Evolutionary conservation across 768 basidiomycete genomes (phyloP).

Genomic region (Boletus rubescentipes): DNA sequence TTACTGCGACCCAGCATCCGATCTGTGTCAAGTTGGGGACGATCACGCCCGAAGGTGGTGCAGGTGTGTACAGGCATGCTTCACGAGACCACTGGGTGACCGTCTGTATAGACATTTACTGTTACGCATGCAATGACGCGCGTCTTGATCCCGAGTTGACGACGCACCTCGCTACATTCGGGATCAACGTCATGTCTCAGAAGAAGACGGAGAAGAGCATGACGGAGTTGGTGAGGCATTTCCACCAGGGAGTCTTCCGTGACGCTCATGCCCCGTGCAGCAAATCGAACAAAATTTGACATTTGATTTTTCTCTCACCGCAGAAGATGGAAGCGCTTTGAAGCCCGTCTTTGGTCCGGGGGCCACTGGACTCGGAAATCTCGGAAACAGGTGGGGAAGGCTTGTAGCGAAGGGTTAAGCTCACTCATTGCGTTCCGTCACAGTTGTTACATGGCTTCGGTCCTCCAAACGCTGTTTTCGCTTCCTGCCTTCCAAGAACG

Average conservation of each 20-base stretch:
- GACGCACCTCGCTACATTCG: constrained; percentile 74
- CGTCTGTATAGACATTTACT: constrained; percentile 72
- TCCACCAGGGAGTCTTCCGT: too few species aligned
- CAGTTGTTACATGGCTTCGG: constrained; percentile 97
- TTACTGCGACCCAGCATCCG: constrained; percentile 64
- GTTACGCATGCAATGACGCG: constrained; percentile 87
- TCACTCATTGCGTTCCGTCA: constrained; percentile 1
- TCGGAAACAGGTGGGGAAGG: constrained; percentile 75
- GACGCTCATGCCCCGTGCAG: constrained; percentile 34
- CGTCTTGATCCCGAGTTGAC: constrained; percentile 74
- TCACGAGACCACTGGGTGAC: background rate
- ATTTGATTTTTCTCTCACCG: constrained; percentile 91
- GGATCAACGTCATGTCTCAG: constrained; percentile 79
- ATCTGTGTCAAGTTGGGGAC: constrained; percentile 94
- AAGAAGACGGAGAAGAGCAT: constrained; percentile 95
- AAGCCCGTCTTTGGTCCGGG: constrained; percentile 88
- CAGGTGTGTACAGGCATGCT: constrained; percentile 52
- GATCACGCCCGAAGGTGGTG: constrained; percentile 91
- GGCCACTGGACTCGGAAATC: constrained; percentile 84
- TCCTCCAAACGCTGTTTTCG: constrained; percentile 83
- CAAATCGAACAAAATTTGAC: constrained; percentile 97
- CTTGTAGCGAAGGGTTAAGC: background rate
- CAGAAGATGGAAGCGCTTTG: constrained; percentile 82
- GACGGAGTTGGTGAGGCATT: constrained; percentile 78
- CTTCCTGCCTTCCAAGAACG: constrained; percentile 73